Base-by-base conservation (phyloP, 768 basidiomycete genomes). In the Scleroderma citrinum region DNA sequence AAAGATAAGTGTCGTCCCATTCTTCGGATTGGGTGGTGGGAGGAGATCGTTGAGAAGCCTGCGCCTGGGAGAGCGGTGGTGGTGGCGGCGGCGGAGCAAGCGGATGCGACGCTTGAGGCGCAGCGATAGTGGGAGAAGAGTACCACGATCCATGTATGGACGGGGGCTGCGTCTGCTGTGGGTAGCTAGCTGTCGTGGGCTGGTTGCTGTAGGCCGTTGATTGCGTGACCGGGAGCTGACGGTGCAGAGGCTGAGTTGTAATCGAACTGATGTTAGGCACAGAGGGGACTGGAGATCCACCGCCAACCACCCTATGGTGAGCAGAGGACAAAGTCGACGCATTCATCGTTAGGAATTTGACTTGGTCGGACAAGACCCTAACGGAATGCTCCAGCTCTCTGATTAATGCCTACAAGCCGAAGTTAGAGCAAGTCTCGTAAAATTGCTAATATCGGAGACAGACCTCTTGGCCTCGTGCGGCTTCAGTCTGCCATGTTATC, bases 1-100 rank as follows among this genome's bases (percentile, higher is more conserved):
- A 77, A 31, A 92, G 74, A 64, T 90, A 92, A 10, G 81, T 78
- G 52, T 89, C 86, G 55, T 92, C 89, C 89, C 89, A 92, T 54
- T 88, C 85, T 61, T 89, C 88, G 39, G 75, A 48, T 57, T 76
- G 77, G 37, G 72, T 67, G n/a, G 83, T 67, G n/a, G 83, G 76
- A 14, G 78, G 77, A 24, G 80, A 70, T 53, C 76, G 70, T 47
- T 62, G 70, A 48, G 79, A 79, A 46, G 67, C 61, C 39, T 63
- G 75, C 45, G 67, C 61, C 39, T 63, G 75, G 45, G 59, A n/a
- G n/a, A n/a, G 68, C 31, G 44, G 64, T 2, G 69, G 63, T 10
- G 70, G 66, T 0, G 69, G 69, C 3, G 72, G 86, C 2, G 85
- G 85, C 14, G 85, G 76, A 16, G 83, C 81, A 8, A 83, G 78